Percentiles rank a stretch among this genome's conserved stretches.
phyloP scores from a whole-genome alignment of 2,329 filamentous ascomycete genomes.

The Fusarium nematophilum region DNA sequence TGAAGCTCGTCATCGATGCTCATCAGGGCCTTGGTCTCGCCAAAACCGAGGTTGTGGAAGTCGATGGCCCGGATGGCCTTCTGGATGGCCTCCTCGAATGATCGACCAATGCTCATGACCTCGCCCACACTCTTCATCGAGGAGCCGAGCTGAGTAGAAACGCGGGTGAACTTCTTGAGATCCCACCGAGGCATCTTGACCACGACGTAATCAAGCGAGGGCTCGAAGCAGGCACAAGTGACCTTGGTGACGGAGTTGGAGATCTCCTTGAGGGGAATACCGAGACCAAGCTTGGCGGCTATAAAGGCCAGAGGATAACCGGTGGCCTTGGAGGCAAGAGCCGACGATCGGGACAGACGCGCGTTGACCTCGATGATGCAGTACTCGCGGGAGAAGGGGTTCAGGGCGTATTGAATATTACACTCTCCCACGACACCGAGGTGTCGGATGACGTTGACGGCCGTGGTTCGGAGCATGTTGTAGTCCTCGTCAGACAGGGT shows the following conservation, averaged over 20 bases:
- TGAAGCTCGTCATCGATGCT: slow-evolving; percentile 96
- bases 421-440: slow-evolving; percentile 98
- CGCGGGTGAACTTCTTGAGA: slow-evolving; percentile 97
- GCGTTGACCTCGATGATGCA: slow-evolving; percentile 99
- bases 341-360: slow-evolving; percentile 92
- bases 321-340: slow-evolving; percentile 95
- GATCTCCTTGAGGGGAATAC: slow-evolving; percentile 95
- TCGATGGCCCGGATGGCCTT: slow-evolving; percentile 97
- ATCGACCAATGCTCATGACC: slow-evolving; percentile 97
- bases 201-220: slow-evolving; percentile 96
- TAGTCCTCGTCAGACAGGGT: slow-evolving; percentile 98
- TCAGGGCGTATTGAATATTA: slow-evolving; percentile 98
- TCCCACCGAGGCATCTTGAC: slow-evolving; percentile 99
- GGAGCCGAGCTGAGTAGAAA: slow-evolving; percentile 94
- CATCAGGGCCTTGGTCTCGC: slow-evolving; percentile 91
- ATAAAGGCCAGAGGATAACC: slow-evolving; percentile 97
- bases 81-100: slow-evolving; percentile 98
- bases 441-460: slow-evolving; percentile 96
- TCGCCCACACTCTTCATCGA: slow-evolving; percentile 99
- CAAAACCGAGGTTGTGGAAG: slow-evolving; percentile 94
- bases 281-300: slow-evolving; percentile 93
- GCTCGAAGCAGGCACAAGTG: slow-evolving; percentile 98
- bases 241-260: slow-evolving; percentile 95
- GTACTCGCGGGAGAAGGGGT: slow-evolving; percentile 95
- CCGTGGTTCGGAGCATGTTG: slow-evolving; percentile 98